These are phyloP conservation scores for Botrytis pseudocinerea DNA, from an alignment of 2,329 filamentous ascomycete species.

Conservation along the genomic window DNA sequence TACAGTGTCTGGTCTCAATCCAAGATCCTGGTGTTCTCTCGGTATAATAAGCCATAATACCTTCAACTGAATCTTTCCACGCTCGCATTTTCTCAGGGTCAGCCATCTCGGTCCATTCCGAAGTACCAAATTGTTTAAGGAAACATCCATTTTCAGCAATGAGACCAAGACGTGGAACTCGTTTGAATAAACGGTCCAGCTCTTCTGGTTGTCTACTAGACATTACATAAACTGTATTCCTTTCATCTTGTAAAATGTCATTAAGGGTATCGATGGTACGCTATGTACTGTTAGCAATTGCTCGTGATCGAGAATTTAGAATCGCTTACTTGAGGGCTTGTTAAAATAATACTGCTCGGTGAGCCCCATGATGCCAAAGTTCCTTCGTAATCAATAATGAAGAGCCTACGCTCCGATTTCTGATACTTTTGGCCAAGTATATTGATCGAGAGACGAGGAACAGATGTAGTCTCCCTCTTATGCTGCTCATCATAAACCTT, in stretches of 20 bases:
- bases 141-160: conserved; percentile 97
- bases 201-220: conserved; percentile 85
- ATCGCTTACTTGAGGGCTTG: conserved; percentile 65
- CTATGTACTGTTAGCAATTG: conserved; percentile 44
- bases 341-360: conserved; percentile 79
- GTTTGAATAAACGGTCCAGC: conserved; percentile 80
- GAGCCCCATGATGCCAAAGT: conserved; percentile 87
- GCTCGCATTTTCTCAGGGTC: conserved; percentile 66
- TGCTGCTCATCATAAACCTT: conserved; percentile 82
- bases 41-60: conserved; percentile 84
- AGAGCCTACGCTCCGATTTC: conserved; percentile 67
- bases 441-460: conserved; percentile 77
- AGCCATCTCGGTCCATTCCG: conserved; percentile 76
- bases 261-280: conserved; percentile 80
- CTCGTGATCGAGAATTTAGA: too few relatives aligned
- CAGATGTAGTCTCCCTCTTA: conserved; percentile 78
- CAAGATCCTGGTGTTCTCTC: conserved; percentile 86
- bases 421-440: conserved; percentile 67
- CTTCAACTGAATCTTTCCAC: conserved; percentile 83
- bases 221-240: conserved; percentile 92
- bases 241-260: conserved; percentile 75
- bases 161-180: conserved; percentile 79
- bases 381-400: conserved; percentile 92
- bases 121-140: conserved; percentile 67
- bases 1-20: conserved; percentile 90